Evolutionary conservation across 345 rosid genomes (phyloP).

Genomic region (Syzygium aqueum): DNA sequence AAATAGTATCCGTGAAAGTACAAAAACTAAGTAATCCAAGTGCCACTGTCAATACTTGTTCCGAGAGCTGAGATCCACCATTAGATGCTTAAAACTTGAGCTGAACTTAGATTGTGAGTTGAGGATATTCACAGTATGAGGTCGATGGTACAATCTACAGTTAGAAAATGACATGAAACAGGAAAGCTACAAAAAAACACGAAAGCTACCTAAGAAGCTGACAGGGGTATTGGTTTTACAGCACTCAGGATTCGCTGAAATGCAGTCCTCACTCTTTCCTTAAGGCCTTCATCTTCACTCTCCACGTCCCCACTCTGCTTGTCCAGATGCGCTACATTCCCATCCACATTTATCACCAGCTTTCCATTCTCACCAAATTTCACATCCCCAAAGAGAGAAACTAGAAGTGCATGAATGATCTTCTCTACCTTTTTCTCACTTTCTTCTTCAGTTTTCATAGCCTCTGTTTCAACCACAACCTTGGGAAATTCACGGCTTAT

Average conservation of each 20-base stretch:
- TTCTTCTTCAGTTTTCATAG: slow-evolving; percentile 50
- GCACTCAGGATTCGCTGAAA: slow-evolving; percentile 63
- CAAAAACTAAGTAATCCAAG: background rate
- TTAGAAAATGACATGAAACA: background rate
- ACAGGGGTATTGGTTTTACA: slow-evolving; percentile 66
- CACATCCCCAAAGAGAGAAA: slow-evolving; percentile 88
- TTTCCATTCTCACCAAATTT: slow-evolving; percentile 73
- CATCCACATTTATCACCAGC: slow-evolving; percentile 64
- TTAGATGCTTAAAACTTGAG: background rate
- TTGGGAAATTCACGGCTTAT: slow-evolving; percentile 74
- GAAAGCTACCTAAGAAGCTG: slow-evolving; percentile 32
- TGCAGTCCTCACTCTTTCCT: slow-evolving; percentile 66
- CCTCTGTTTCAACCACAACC: slow-evolving; percentile 54
- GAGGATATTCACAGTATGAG: background rate
- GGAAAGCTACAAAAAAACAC: background rate
- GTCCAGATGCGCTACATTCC: slow-evolving; percentile 70
- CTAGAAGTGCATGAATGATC: slow-evolving; percentile 64
- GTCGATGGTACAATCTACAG: background rate
- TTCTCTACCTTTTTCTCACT: slow-evolving; percentile 66
- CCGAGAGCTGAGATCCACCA: background rate
- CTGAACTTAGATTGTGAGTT: background rate
- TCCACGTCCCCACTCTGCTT: slow-evolving; percentile 83
- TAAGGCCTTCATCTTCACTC: slow-evolving; percentile 77
- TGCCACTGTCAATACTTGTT: background rate
- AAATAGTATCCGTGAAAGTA: background rate